A percentile compares a stretch with the other conserved stretches of the same genome.
These are phyloP conservation scores for Rhodomyrtus psidioides DNA, from an alignment of 441 rosid species.

Conservation along the genomic window DNA sequence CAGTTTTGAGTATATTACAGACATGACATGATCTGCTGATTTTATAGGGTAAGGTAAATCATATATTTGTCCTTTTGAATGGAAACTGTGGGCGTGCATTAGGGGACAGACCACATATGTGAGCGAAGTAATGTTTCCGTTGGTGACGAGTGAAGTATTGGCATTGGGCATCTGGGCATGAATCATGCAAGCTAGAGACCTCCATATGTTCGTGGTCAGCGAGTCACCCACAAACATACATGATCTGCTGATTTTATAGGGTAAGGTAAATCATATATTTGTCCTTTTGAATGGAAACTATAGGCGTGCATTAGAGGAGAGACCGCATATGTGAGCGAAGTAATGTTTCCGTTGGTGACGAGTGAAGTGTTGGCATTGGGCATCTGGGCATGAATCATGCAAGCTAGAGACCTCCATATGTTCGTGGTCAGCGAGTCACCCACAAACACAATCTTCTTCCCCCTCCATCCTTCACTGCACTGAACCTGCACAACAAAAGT, in stretches of 20 bases:
- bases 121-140: conserved; percentile 36
- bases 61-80: background rate
- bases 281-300: background rate
- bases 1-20: background rate
- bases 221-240: conserved; percentile 1
- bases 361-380: conserved; percentile 18
- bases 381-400: background rate
- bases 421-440: background rate
- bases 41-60: background rate
- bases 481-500: background rate
- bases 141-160: conserved; percentile 25
- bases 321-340: conserved; percentile 48
- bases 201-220: background rate
- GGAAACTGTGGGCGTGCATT: background rate
- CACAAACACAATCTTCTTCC: background rate
- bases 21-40: background rate
- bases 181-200: conserved; percentile 1
- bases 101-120: conserved; percentile 32
- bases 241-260: background rate
- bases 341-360: conserved; percentile 27
- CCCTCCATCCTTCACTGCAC: background rate
- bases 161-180: background rate
- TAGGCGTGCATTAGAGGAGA: background rate
- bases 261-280: background rate
- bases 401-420: background rate